Conservation (phyloP, 2,329 filamentous ascomycete species). For the Anthostomella pinea region DNA sequence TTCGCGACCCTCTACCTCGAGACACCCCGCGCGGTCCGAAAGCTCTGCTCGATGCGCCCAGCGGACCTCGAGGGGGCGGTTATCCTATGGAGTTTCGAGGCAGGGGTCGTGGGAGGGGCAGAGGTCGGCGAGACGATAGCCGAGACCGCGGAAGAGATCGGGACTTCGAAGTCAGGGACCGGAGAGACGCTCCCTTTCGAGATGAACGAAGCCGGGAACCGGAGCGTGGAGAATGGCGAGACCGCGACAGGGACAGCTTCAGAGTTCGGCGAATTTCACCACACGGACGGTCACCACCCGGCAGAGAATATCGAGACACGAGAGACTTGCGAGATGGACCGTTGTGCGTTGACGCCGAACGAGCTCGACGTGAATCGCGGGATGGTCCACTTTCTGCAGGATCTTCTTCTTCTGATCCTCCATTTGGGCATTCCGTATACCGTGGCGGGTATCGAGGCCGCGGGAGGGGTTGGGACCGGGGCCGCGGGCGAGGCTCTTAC, state of each 20-base stretch:
- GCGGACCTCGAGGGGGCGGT: slow-evolving; percentile 64
- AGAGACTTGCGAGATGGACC: slow-evolving; percentile 49
- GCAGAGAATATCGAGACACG: slow-evolving; percentile 62
- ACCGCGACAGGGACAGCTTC: slow-evolving; percentile 53
- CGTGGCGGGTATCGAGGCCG: slow-evolving; percentile 58
- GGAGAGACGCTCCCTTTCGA: slow-evolving; percentile 49
- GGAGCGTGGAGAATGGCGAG: slow-evolving; percentile 48
- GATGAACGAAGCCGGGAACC: slow-evolving; percentile 60
- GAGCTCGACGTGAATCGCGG: slow-evolving; percentile 65
- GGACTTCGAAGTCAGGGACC: slow-evolving; percentile 57
- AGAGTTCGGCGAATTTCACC: slow-evolving; percentile 61
- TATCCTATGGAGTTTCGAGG: slow-evolving; percentile 65
- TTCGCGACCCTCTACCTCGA: slow-evolving; percentile 54
- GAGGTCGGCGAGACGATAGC: slow-evolving; percentile 61
- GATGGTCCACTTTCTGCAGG: slow-evolving; percentile 72
- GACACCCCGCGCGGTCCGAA: slow-evolving; percentile 82
- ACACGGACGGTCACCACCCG: slow-evolving; percentile 59
- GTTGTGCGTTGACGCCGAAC: slow-evolving; percentile 63
- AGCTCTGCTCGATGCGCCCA: slow-evolving; percentile 68
- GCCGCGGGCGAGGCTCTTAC: slow-evolving; percentile 51
- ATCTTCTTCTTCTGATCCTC: slow-evolving; percentile 66
- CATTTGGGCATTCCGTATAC: slow-evolving; percentile 53
- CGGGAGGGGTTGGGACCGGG: slow-evolving; percentile 48
- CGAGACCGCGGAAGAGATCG: slow-evolving; percentile 59
- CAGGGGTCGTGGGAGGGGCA: slow-evolving; percentile 54